phyloP scores from a whole-genome alignment of 2,329 filamentous ascomycete genomes.

The Fusarium redolens region DNA sequence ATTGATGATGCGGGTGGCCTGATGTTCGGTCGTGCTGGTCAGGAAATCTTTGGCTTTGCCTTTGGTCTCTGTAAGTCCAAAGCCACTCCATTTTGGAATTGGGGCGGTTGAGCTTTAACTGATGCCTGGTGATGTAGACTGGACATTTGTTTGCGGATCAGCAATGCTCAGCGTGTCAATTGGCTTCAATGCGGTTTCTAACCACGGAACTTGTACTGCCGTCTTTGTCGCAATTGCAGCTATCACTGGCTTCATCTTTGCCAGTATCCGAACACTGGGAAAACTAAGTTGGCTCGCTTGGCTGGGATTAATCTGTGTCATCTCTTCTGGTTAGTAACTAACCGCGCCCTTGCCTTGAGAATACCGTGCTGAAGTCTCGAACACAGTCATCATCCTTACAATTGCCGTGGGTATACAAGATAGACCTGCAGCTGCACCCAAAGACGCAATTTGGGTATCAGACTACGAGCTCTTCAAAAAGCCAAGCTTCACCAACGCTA shows the following conservation, averaged over 20 bases:
- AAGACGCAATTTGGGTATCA: constrained; percentile 12
- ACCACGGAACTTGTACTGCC: constrained; percentile 53
- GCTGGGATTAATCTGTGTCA: constrained; percentile 30
- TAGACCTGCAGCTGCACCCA: constrained; percentile 23
- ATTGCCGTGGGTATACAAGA: constrained; percentile 39
- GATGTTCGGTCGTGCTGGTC: constrained; percentile 59
- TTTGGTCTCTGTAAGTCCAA: constrained; percentile 50
- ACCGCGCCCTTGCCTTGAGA: rapidly evolving
- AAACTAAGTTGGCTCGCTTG: constrained; percentile 49
- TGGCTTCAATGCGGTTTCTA: constrained; percentile 52
- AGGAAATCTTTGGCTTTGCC: constrained; percentile 53
- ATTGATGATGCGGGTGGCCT: constrained; percentile 63
- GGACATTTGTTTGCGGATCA: constrained; percentile 17
- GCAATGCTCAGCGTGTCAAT: constrained; percentile 49
- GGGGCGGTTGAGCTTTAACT: rapidly evolving
- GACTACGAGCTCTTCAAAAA: constrained; percentile 6
- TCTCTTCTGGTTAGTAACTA: neutral
- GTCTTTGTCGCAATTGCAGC: constrained; percentile 52
- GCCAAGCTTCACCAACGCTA: constrained; percentile 23
- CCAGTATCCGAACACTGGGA: constrained; percentile 48
- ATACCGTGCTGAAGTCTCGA: neutral
- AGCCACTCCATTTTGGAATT: rapidly evolving
- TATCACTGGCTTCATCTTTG: constrained; percentile 43
- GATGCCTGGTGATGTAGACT: neutral
- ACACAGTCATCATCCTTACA: constrained; percentile 30